Evolutionary conservation across 805 yeast genomes (phyloP).

Genomic region (Starmerella sirachaensis): DNA sequence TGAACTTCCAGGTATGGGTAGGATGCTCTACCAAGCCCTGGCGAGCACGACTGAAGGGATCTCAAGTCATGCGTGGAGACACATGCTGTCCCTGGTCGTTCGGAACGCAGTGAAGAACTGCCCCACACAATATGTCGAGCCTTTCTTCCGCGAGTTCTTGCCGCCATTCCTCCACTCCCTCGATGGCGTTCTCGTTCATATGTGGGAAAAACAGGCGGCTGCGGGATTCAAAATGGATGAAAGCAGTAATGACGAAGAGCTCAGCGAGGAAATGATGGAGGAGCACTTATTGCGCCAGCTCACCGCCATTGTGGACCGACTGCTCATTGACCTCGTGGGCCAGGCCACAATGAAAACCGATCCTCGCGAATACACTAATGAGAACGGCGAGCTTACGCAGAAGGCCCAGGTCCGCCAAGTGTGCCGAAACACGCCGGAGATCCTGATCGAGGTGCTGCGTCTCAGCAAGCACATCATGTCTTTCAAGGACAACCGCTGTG

Average conservation of each 20-base stretch:
- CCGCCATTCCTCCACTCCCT: conserved; percentile 65
- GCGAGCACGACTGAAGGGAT: conserved; percentile 69
- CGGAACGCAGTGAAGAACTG: conserved; percentile 81
- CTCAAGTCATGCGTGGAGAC: conserved; percentile 93
- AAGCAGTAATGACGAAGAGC: conserved; percentile 49
- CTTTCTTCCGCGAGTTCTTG: conserved; percentile 63
- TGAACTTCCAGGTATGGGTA: conserved; percentile 71
- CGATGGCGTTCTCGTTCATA: conserved; percentile 57
- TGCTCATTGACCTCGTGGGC: conserved; percentile 77
- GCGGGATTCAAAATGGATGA: conserved; percentile 35
- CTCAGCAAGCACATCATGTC: conserved; percentile 64
- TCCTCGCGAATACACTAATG: conserved; percentile 29
- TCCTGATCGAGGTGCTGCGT: conserved; percentile 67
- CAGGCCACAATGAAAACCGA: conserved; percentile 47
- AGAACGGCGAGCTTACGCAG: conserved; percentile 35
- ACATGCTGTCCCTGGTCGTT: conserved; percentile 79
- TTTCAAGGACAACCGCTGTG: conserved; percentile 82
- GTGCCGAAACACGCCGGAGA: conserved; percentile 49
- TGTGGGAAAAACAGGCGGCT: conserved; percentile 60
- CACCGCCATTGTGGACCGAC: conserved; percentile 80
- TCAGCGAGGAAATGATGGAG: conserved; percentile 97
- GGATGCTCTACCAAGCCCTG: conserved; percentile 68
- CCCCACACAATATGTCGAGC: conserved; percentile 54
- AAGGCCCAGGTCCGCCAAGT: conserved; percentile 46
- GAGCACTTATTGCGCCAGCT: conserved; percentile 87